A percentile compares a stretch with the other conserved stretches of the same genome.
These are phyloP conservation scores for Anisodus acutangulus DNA, from an alignment of 257 asterid genomes.

Conservation along the genomic window DNA sequence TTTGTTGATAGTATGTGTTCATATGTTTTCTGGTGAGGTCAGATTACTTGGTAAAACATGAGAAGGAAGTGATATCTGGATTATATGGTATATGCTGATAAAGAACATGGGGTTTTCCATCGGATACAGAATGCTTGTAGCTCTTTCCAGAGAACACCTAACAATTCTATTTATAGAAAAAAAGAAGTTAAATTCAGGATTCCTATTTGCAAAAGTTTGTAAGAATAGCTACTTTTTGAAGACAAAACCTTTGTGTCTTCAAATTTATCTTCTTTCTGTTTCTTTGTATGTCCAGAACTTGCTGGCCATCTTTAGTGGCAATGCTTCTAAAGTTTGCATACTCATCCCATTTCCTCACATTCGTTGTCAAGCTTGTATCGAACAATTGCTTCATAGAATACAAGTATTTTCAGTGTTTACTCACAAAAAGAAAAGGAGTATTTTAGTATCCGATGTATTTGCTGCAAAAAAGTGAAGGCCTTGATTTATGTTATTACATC, in stretches of 20 bases:
- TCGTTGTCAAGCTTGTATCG: background rate
- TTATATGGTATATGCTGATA: constrained; percentile 5
- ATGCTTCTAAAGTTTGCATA: background rate
- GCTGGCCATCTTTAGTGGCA: constrained; percentile 25
- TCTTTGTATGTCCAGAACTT: background rate
- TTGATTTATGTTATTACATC: background rate
- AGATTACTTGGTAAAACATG: background rate
- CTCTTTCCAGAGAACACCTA: background rate
- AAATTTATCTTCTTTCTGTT: background rate
- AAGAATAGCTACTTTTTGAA: background rate
- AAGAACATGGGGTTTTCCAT: constrained; percentile 8
- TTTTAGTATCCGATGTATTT: constrained; percentile 1
- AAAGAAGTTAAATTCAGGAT: background rate
- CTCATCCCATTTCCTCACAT: background rate
- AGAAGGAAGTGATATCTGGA: background rate
- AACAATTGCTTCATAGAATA: background rate
- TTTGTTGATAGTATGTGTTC: background rate
- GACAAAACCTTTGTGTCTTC: background rate
- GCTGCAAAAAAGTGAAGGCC: background rate
- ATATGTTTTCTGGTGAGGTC: background rate
- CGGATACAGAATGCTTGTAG: background rate
- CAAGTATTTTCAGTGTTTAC: background rate
- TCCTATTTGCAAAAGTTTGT: background rate
- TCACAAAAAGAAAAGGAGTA: background rate
- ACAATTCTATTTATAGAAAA: background rate